Percentiles rank a stretch among this genome's conserved stretches.
Evolutionary conservation across 495 filamentous ascomycete species (phyloP).

Genomic region (Penicillium flavigenum): DNA sequence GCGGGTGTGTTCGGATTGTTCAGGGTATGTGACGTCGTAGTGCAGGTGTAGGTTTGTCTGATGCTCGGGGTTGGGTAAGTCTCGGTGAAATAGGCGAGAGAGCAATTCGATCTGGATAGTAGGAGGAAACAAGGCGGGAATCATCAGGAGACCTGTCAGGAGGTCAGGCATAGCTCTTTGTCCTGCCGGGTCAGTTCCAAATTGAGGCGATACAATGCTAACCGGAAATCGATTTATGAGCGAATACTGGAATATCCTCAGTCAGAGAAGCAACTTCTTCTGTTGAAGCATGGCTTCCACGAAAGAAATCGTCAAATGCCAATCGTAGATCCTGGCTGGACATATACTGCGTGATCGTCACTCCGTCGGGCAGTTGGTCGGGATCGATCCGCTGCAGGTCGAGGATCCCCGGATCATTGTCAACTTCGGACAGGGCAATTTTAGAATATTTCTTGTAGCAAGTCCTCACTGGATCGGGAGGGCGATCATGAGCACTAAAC

Average conservation of each 20-base stretch:
- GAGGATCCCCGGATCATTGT: conserved; percentile 48
- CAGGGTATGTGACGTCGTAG: conserved; percentile 71
- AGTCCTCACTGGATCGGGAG: conserved; percentile 61
- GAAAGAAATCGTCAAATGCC: conserved; percentile 37
- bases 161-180: conserved; percentile 25
- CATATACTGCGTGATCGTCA: conserved; percentile 34
- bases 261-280: conserved; percentile 26
- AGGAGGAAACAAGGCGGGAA: conserved; percentile 69
- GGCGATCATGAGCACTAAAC: conserved; percentile 68
- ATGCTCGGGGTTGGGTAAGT: conserved; percentile 71
- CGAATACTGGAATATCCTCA: conserved; percentile 48
- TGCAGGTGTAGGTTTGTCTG: conserved; percentile 86
- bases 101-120: conserved; percentile 67
- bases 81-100: conserved; percentile 69
- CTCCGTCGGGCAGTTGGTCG: conserved; percentile 27
- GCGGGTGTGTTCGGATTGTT: conserved; percentile 13
- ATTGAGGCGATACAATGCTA: conserved; percentile 29
- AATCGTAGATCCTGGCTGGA: conserved; percentile 34
- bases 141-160: conserved; percentile 65
- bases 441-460: conserved; percentile 66
- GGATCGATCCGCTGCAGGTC: conserved; percentile 45
- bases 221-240: conserved; percentile 44
- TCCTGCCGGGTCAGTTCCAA: conserved; percentile 30
- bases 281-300: conserved; percentile 16
- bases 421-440: conserved; percentile 41